Conservation (phyloP, 164 flowering plant genomes). For the Tinospora cordifolia region DNA sequence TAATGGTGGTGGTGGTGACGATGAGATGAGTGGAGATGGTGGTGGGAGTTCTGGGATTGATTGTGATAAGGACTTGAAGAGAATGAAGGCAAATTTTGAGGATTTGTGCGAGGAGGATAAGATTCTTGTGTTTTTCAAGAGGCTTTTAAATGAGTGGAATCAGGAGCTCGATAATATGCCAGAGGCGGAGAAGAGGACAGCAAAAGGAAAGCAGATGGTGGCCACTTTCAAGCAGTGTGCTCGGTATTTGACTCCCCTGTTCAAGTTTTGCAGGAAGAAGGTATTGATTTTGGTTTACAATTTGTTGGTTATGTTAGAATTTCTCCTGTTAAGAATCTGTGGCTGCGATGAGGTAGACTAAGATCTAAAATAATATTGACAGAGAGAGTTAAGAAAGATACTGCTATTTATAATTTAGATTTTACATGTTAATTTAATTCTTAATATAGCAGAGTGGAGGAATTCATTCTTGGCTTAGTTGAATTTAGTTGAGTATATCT, state of each 20-base stretch:
- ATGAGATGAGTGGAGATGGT: constrained; percentile 64
- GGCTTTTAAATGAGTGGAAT: constrained; percentile 90
- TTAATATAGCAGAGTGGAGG: too few species aligned
- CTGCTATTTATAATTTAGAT: too few species aligned
- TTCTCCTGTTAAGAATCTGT: not conserved
- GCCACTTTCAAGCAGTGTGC: constrained; percentile 98
- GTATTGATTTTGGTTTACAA: constrained; percentile 19
- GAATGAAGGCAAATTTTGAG: constrained; percentile 75
- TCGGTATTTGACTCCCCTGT: constrained; percentile 75
- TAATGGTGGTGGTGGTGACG: constrained; percentile 43
- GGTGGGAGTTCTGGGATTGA: constrained; percentile 55
- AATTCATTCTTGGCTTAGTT: too few species aligned
- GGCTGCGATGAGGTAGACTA: too few species aligned
- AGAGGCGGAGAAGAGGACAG: constrained; percentile 75
- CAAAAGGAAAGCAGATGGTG: constrained; percentile 84
- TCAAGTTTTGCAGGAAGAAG: constrained; percentile 98
- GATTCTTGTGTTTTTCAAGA: constrained; percentile 86
- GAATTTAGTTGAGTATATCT: too few species aligned
- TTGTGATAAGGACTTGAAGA: constrained; percentile 65
- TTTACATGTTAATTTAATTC: too few species aligned
- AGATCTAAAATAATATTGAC: too few species aligned
- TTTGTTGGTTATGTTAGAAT: not conserved
- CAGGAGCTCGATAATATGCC: constrained; percentile 76
- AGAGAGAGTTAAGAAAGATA: too few species aligned
- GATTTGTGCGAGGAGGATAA: constrained; percentile 92